Base-by-base conservation (phyloP, 2,329 filamentous ascomycete species). In the Alternaria consortialis region DNA sequence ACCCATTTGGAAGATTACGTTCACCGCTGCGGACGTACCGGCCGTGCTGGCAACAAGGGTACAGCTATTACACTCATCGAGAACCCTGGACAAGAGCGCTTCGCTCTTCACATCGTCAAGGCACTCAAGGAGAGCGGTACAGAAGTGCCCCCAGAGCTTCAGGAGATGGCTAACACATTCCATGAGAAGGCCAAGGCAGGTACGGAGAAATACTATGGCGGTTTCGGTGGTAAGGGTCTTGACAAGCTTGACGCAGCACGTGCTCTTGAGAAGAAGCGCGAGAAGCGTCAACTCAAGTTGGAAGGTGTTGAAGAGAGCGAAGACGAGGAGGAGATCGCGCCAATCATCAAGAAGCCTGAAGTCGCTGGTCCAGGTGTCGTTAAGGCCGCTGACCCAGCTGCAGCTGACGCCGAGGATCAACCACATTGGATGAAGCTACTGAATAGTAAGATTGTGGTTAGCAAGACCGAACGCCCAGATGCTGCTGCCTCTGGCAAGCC, bases 1-100 rank as follows among this genome's bases (percentile, higher is more conserved):
- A 97, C 97, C 72, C 94, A 98, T 80, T 80, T 97, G 63, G 95
- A 99, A 80, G 95, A 98, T 75, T 98, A 98, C 73, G 94, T 98
- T 40, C 95, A 97, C 78, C 90, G 95, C 65, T 93, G 92, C 56
- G 95, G 95, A 48, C 92, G 95, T 71, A 98, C 95, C 7, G 95
- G 95, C 11, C 90, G 95, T 75, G 95, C 95, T 46, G 95, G 95
- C 40, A 97, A 97, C 73, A 97, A 89, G 23, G 95, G 95, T 65
- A 97, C 93, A 39, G 95, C 95, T 0, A 92, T 99, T 52, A 99
- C 95, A 0, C 97, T 98, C 74, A 84, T 99, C 60, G 97, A 94
- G 0, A 96, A 93, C 0, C 90, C 92, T 42, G 92, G 96, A 47
- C 94, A 99, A 77, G 94, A 97, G 74, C 92, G 92, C 65, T 97